phyloP scores from a whole-genome alignment of 1,139 yeast genomes.

The Kurtzmaniella quercitrusa region DNA sequence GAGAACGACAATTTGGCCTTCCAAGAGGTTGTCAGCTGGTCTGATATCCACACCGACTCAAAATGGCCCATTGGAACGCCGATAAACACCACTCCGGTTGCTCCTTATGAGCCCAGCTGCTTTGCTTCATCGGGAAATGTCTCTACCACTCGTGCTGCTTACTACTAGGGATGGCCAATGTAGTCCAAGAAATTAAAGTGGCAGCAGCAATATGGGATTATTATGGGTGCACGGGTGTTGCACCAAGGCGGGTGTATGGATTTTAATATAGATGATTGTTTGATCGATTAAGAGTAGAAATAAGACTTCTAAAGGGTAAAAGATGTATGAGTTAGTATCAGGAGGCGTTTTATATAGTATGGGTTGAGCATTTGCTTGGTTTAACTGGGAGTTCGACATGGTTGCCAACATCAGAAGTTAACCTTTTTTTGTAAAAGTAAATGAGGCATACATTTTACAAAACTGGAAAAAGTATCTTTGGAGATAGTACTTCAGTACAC shows the following conservation, averaged over 20 bases:
- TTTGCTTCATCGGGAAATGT: not conserved
- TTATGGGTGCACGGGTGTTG: slow-evolving; percentile 1
- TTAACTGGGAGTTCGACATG: too few species aligned
- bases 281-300: too few species aligned
- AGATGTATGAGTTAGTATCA: too few species aligned
- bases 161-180: not conserved
- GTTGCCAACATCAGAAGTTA: too few species aligned
- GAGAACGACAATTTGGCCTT: slow-evolving; percentile 41
- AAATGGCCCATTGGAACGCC: slow-evolving; percentile 45
- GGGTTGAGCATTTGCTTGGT: too few species aligned
- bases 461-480: not conserved
- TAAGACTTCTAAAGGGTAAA: too few species aligned
- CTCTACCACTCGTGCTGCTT: not conserved
- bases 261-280: not conserved
- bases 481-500: not conserved
- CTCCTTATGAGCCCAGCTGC: slow-evolving; percentile 7
- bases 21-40: slow-evolving; percentile 35
- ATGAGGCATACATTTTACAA: not conserved
- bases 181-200: too few species aligned
- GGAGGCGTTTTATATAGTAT: too few species aligned
- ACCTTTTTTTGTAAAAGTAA: not conserved
- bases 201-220: not conserved
- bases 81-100: slow-evolving; percentile 25
- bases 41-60: slow-evolving; percentile 32
- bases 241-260: not conserved